phyloP scores from a whole-genome alignment of 306 rosid genomes.

The Notholithocarpus densiflorus region DNA sequence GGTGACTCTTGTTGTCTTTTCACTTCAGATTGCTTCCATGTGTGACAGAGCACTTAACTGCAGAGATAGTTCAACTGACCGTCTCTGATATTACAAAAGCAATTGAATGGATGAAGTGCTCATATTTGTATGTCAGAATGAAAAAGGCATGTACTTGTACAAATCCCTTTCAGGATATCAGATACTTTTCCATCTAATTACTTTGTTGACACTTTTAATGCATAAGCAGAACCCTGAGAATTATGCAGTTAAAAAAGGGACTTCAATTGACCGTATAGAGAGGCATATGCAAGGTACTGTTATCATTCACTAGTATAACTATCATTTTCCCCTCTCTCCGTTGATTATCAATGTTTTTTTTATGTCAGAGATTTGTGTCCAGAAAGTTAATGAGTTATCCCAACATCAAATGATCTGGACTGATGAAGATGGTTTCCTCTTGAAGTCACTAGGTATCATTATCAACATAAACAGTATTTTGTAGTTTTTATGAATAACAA shows the following conservation, averaged over 20 bases:
- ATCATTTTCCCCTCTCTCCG: background rate
- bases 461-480: slow-evolving; percentile 3
- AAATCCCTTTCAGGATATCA: slow-evolving; percentile 6
- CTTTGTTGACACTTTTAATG: slow-evolving; percentile 2
- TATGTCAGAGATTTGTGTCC: slow-evolving; percentile 66
- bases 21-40: slow-evolving; percentile 71
- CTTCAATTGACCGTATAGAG: slow-evolving; percentile 55
- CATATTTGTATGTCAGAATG: slow-evolving; percentile 87
- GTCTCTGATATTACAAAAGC: slow-evolving; percentile 83
- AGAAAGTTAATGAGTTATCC: slow-evolving; percentile 82
- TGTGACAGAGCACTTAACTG: slow-evolving; percentile 91
- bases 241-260: slow-evolving; percentile 61
- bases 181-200: slow-evolving; percentile 18
- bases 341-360: slow-evolving; percentile 23
- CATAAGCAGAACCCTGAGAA: slow-evolving; percentile 65
- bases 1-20: slow-evolving; percentile 23
- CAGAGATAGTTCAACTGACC: slow-evolving; percentile 92
- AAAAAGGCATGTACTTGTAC: slow-evolving; percentile 55
- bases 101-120: slow-evolving; percentile 94
- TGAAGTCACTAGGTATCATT: slow-evolving; percentile 79
- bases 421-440: slow-evolving; percentile 93
- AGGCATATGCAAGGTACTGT: slow-evolving; percentile 75
- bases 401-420: slow-evolving; percentile 78
- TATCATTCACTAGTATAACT: slow-evolving; percentile 5
- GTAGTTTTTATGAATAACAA: slow-evolving; percentile 15